Evolutionary conservation across 164 flowering plant species (phyloP).

Genomic region (Echeveria elegans): DNA sequence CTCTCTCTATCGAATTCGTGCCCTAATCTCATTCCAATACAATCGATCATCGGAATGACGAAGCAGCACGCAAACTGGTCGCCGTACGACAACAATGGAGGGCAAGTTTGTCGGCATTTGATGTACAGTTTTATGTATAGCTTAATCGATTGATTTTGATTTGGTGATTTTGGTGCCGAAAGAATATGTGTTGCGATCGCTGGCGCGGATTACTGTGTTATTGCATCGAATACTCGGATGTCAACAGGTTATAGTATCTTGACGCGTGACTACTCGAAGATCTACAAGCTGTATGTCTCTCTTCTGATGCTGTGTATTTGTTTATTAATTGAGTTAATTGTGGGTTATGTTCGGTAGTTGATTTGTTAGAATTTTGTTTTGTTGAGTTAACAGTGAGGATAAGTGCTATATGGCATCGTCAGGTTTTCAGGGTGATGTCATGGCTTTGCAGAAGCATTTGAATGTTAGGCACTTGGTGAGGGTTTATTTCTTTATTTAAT

Average conservation of each 20-base stretch:
- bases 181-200: constrained; percentile 90
- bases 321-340: background rate
- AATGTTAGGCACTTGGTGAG: constrained; percentile 79
- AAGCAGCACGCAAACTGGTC: constrained; percentile 73
- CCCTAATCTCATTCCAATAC: background rate
- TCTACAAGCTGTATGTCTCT: constrained; percentile 44
- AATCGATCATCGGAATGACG: constrained; percentile 23
- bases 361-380: background rate
- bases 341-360: background rate
- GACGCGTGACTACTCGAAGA: constrained; percentile 89
- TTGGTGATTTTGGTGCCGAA: constrained; percentile 19
- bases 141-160: background rate
- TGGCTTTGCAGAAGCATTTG: constrained; percentile 75
- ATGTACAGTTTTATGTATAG: background rate
- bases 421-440: constrained; percentile 97
- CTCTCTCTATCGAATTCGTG: background rate
- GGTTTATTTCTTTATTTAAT: background rate
- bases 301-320: background rate
- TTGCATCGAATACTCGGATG: constrained; percentile 95
- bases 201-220: constrained; percentile 85
- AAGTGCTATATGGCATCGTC: constrained; percentile 78
- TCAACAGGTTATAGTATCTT: constrained; percentile 88
- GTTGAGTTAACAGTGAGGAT: constrained; percentile 53
- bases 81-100: constrained; percentile 97
- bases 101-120: constrained; percentile 40